phyloP scores from a whole-genome alignment of 257 asterid genomes.

The Rehmannia glutinosa region DNA sequence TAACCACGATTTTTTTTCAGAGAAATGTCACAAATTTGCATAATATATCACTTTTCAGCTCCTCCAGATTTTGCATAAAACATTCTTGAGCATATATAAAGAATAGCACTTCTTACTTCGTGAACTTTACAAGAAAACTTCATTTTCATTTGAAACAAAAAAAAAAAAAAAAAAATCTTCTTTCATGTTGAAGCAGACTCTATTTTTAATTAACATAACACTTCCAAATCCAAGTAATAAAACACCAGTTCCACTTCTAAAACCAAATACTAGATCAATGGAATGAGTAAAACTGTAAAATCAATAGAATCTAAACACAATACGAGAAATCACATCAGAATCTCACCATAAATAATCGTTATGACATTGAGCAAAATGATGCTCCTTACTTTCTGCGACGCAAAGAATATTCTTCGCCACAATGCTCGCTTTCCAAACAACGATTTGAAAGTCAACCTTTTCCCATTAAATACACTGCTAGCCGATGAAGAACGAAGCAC shows the following conservation, averaged over 20 bases:
- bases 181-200: no score
- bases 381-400: conserved; percentile 59
- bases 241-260: background rate
- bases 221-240: background rate
- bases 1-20: no score
- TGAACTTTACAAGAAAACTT: background rate
- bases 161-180: background rate
- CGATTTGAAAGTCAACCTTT: conserved; percentile 24
- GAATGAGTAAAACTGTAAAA: background rate
- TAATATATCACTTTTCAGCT: no score
- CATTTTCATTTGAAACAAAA: background rate
- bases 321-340: background rate
- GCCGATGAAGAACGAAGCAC: conserved; percentile 7
- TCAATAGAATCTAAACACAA: background rate
- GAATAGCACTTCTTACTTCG: no score
- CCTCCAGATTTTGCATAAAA: no score
- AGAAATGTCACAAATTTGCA: no score
- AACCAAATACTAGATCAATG: background rate
- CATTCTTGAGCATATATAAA: no score
- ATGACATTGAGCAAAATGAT: conserved; percentile 64
- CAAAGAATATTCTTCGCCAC: conserved; percentile 47
- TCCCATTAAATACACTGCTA: conserved; percentile 4
- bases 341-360: conserved; percentile 60
- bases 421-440: conserved; percentile 38
- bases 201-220: no score